phyloP scores from a whole-genome alignment of 768 basidiomycete genomes.

The Tylopilus felleus region DNA sequence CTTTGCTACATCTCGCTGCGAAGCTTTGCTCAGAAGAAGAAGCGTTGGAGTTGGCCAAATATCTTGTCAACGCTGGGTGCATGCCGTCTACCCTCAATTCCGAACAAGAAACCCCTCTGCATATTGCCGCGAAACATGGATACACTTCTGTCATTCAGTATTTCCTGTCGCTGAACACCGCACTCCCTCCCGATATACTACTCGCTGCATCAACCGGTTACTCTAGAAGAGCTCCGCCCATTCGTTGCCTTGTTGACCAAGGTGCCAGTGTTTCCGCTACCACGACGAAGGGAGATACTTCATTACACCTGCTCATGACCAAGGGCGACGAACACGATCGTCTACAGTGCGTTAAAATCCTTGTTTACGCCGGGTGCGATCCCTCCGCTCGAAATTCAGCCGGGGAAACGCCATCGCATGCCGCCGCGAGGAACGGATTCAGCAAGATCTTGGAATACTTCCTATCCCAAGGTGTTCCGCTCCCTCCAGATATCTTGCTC shows the following conservation, averaged over 20 bases:
- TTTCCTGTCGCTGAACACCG: neutral
- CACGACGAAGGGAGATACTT: too few relatives aligned
- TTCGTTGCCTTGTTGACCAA: neutral
- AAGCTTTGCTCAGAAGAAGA: neutral
- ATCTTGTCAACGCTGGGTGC: neutral
- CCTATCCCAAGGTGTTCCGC: too few relatives aligned
- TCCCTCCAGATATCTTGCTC: too few relatives aligned
- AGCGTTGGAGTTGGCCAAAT: neutral
- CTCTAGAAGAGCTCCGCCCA: neutral
- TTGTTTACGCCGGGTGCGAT: neutral
- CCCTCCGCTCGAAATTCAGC: neutral
- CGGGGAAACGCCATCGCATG: neutral
- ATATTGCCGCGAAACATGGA: neutral
- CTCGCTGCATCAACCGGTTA: neutral
- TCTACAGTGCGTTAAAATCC: neutral
- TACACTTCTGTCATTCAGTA: neutral
- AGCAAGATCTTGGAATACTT: too few relatives aligned
- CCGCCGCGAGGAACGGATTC: neutral
- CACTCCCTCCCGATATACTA: neutral
- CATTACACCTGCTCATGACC: too few relatives aligned
- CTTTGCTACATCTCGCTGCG: neutral
- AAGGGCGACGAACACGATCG: too few relatives aligned
- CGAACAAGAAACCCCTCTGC: neutral
- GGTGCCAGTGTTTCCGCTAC: neutral
- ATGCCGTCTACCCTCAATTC: neutral